These are phyloP conservation scores for Saxophila tyrrhenica DNA, from an alignment of 495 filamentous ascomycete genomes.

Conservation along the genomic window DNA sequence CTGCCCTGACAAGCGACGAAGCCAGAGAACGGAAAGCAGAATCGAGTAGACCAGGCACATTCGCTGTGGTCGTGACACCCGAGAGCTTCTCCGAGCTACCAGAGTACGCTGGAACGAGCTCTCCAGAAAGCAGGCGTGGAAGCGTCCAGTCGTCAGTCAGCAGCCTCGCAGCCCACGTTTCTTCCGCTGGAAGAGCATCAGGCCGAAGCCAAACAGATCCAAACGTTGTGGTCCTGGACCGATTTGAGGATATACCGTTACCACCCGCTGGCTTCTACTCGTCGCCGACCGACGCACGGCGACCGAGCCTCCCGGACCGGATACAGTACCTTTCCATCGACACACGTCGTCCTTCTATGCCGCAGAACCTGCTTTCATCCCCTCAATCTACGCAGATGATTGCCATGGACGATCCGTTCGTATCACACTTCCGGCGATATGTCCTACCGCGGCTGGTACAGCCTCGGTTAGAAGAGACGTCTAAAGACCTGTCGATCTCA, in stretches of 20 bases:
- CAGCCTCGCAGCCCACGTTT: conserved; percentile 1
- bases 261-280: not conserved
- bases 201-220: conserved; percentile 1
- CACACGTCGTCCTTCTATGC: not conserved
- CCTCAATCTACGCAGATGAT: not conserved
- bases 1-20: conserved; percentile 46
- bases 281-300: not conserved
- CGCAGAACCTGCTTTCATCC: not conserved
- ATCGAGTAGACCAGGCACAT: conserved; percentile 41
- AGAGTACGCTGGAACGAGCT: conserved; percentile 33
- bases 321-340: conserved; percentile 7
- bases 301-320: conserved; percentile 5
- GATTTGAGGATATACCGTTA: conserved; percentile 11
- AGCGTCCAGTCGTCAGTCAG: conserved; percentile 11
- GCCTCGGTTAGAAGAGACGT: conserved; percentile 1
- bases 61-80: conserved; percentile 44
- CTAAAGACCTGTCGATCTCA: conserved; percentile 5
- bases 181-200: not conserved
- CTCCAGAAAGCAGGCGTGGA: not conserved
- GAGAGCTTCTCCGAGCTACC: conserved; percentile 44
- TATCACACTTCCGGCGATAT: conserved; percentile 9
- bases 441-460: conserved; percentile 6
- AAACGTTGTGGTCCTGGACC: conserved; percentile 16
- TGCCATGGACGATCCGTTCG: conserved; percentile 2
- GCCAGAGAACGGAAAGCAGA: conserved; percentile 50